Percentiles rank a stretch among this genome's conserved stretches.
Conservation (phyloP, 108 stramenopile species). For the Cyclotella baltica region DNA sequence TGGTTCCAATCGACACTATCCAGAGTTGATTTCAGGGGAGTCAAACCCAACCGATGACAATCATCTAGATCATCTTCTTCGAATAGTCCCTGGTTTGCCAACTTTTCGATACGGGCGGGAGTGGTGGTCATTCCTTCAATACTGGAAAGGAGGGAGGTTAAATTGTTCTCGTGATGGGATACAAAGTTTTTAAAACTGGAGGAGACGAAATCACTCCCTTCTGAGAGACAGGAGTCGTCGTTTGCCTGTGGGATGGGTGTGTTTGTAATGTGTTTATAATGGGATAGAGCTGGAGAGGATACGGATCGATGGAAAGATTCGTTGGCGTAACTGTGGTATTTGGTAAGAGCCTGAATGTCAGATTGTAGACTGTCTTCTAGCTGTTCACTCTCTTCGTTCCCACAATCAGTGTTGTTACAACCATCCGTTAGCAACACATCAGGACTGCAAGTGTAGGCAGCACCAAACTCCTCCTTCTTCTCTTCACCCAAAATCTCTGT, state of each 20-base stretch:
- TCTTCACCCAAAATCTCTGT: neutral
- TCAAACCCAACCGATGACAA: neutral
- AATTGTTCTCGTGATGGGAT: neutral
- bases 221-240: neutral
- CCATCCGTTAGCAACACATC: neutral
- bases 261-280: neutral
- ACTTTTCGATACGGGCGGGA: neutral
- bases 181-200: slow-evolving; percentile 11
- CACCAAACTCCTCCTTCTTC: neutral
- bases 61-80: neutral
- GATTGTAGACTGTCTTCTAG: neutral
- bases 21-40: neutral
- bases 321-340: neutral
- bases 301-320: neutral
- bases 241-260: neutral
- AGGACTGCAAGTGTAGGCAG: neutral
- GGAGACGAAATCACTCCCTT: slow-evolving; percentile 1
- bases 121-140: slow-evolving; percentile 2
- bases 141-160: neutral
- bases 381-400: neutral
- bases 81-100: neutral
- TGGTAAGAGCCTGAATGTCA: neutral
- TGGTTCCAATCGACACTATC: neutral
- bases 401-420: neutral
- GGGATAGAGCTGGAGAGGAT: neutral